These are phyloP conservation scores for Colletotrichum sp. DNA, from an alignment of 2,329 filamentous ascomycete genomes.

Conservation along the genomic window DNA sequence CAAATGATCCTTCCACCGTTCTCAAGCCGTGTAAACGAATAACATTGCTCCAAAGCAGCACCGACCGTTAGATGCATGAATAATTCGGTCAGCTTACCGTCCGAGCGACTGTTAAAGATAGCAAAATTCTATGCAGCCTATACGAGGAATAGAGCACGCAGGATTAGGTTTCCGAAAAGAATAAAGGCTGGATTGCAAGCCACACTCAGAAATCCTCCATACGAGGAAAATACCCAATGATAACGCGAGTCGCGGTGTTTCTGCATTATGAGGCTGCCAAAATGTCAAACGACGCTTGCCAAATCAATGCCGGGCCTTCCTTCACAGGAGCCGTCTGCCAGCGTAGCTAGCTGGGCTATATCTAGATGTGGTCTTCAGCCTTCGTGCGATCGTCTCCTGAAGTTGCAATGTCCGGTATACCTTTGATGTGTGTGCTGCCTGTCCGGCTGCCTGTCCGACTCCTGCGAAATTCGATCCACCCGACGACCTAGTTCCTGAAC, in stretches of 20 bases:
- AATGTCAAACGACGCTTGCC: background rate
- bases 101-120: background rate
- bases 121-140: background rate
- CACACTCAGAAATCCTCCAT: background rate
- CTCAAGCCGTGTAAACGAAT: background rate
- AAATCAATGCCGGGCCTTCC: background rate
- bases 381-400: background rate
- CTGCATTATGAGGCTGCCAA: background rate
- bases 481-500: background rate
- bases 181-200: background rate
- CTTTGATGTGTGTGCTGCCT: background rate
- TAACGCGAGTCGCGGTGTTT: background rate
- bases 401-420: background rate
- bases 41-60: background rate
- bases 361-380: background rate
- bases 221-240: background rate
- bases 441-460: background rate
- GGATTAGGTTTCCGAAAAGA: background rate
- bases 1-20: background rate
- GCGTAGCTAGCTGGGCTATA: background rate
- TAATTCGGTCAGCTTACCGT: background rate
- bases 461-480: background rate
- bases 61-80: background rate
- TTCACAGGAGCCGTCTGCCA: background rate
- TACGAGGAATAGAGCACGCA: background rate